These are phyloP conservation scores for Coemansia sp. DNA, from an alignment of 192 early-diverging fungal species.

Conservation along the genomic window DNA sequence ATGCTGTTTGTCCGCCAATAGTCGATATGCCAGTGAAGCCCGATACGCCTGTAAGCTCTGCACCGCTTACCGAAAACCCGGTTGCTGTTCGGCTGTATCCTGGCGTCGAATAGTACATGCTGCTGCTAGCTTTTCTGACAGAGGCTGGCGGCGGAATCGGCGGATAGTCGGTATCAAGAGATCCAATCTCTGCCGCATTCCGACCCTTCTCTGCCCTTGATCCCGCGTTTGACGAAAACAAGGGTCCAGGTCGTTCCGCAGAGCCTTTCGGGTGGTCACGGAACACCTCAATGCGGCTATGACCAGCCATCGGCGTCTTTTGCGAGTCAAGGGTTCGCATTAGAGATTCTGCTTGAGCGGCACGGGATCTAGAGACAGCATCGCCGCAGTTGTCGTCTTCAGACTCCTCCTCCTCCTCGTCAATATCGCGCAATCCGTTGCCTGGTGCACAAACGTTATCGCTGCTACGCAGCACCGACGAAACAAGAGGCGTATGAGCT, in stretches of 20 bases:
- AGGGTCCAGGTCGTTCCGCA: slow-evolving; percentile 9
- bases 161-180: slow-evolving; percentile 12
- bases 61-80: slow-evolving; percentile 29
- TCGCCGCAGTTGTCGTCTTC: background rate
- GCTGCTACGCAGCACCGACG: background rate
- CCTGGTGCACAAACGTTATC: background rate
- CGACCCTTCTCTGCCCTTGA: background rate
- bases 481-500: slow-evolving; percentile 1
- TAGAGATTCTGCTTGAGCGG: background rate
- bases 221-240: slow-evolving; percentile 1
- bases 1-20: slow-evolving; percentile 24
- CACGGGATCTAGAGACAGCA: background rate
- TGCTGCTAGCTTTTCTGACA: background rate
- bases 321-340: background rate
- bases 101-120: slow-evolving; percentile 12
- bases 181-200: background rate
- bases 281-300: slow-evolving; percentile 22
- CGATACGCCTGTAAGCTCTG: slow-evolving; percentile 25
- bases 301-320: slow-evolving; percentile 11
- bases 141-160: slow-evolving; percentile 7
- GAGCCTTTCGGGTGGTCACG: background rate
- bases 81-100: slow-evolving; percentile 24
- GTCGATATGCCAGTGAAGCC: slow-evolving; percentile 45
- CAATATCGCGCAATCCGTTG: slow-evolving; percentile 6
- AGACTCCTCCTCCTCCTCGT: slow-evolving; percentile 11